A percentile compares a stretch with the other conserved stretches of the same genome.
Evolutionary conservation across 495 filamentous ascomycete genomes (phyloP).

Genomic region (Corynascus novoguineensis): DNA sequence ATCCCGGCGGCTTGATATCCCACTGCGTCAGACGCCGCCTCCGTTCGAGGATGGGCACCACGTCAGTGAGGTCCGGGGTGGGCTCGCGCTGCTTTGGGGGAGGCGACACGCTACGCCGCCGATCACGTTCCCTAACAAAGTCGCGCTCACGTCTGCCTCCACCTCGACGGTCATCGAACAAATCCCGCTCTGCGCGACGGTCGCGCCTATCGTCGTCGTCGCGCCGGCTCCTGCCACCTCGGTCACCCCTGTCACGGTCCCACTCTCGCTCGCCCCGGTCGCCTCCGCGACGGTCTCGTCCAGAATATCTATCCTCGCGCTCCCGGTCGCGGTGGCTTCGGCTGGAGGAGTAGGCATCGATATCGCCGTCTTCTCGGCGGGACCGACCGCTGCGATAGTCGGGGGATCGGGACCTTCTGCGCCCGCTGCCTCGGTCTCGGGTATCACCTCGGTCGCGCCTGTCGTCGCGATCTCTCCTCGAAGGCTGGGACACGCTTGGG

Average conservation of each 20-base stretch:
- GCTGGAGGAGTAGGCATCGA: constrained; percentile 84
- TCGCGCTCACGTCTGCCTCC: constrained; percentile 46
- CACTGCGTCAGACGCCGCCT: constrained; percentile 93
- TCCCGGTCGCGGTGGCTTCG: constrained; percentile 86
- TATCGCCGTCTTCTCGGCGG: constrained; percentile 61
- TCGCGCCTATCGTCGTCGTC: constrained; percentile 63
- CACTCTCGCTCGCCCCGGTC: constrained; percentile 47
- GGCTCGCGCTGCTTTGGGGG: constrained; percentile 86
- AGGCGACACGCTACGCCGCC: constrained; percentile 72
- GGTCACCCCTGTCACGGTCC: constrained; percentile 67
- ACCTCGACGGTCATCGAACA: constrained; percentile 44
- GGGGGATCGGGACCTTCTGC: constrained; percentile 70
- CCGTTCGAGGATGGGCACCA: constrained; percentile 68
- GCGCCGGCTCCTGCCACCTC: constrained; percentile 49
- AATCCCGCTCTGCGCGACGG: constrained; percentile 45
- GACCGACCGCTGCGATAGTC: constrained; percentile 53
- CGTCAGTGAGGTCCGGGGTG: constrained; percentile 88
- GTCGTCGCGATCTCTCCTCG: constrained; percentile 48
- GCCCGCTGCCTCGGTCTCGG: constrained; percentile 50
- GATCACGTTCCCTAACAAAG: constrained; percentile 55
- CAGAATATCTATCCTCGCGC: constrained; percentile 80
- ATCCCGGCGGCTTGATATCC: constrained; percentile 98
- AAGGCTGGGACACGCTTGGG: constrained; percentile 14
- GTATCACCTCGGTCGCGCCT: constrained; percentile 36
- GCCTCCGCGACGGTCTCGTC: constrained; percentile 47